Evolutionary conservation across 1,284 basidiomycete species (phyloP).

Genomic region (Veloboletus limbatus): DNA sequence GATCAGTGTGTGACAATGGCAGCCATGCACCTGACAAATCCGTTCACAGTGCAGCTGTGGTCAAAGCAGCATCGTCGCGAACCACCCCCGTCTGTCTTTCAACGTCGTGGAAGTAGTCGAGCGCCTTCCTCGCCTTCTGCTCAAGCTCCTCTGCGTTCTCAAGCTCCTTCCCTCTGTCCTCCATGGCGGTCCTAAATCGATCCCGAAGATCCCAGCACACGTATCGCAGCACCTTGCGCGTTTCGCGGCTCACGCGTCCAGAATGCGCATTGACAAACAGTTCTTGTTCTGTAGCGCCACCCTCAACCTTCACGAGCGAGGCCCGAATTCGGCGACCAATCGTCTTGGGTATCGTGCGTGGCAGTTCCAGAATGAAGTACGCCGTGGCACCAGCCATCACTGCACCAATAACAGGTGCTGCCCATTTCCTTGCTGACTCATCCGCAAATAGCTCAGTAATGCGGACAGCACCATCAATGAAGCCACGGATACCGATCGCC

Average conservation of each 20-base stretch:
- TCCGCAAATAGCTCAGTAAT: conserved; percentile 81
- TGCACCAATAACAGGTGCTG: conserved; percentile 80
- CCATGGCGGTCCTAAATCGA: conserved; percentile 80
- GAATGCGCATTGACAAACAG: conserved; percentile 72
- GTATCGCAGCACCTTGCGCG: conserved; percentile 89
- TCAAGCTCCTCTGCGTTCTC: conserved; percentile 73
- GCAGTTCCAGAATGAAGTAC: conserved; percentile 88
- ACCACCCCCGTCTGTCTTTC: conserved; percentile 58
- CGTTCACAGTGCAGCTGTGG: conserved; percentile 15
- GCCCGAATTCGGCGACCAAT: conserved; percentile 77
- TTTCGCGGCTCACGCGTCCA: conserved; percentile 78
- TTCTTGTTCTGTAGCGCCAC: conserved; percentile 41
- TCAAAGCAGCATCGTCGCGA: conserved; percentile 39
- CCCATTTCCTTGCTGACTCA: conserved; percentile 84
- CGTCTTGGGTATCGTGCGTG: conserved; percentile 88
- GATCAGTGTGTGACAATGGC: not conserved
- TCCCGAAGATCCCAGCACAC: conserved; percentile 92
- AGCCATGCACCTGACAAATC: not conserved
- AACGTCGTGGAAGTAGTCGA: conserved; percentile 68
- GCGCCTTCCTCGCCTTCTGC: conserved; percentile 66
- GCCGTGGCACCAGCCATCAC: conserved; percentile 72
- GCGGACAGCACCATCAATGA: conserved; percentile 76
- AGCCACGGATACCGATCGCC: conserved; percentile 71
- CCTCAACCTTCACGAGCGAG: conserved; percentile 47
- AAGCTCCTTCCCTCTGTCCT: conserved; percentile 76